Evolutionary conservation across 2,329 filamentous ascomycete species (phyloP), one percentile per base, ranked within the genome.

Genomic region (Aspergillus ochraceoroseus): DNA sequence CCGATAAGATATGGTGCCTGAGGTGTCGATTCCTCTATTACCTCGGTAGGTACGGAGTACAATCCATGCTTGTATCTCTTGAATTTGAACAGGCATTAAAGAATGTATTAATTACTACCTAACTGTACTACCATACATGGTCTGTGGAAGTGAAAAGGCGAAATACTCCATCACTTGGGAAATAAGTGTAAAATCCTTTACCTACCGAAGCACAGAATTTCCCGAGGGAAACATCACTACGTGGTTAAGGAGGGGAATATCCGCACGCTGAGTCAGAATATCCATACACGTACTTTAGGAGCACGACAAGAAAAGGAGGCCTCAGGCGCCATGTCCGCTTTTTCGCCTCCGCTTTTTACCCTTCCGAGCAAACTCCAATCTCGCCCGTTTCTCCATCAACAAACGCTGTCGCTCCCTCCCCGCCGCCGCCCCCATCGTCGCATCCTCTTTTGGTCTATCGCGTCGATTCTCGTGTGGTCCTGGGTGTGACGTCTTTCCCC

Each of bases 361-460:
- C 23, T 46, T 47, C 41, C 11, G 13, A 47, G 52, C 37, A 54
- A 54, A 56, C 48, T 51, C 50, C 44, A 53, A 53, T 51, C 40
- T 53, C 38, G 34, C 53, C 46, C 5, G 46, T 45, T 49, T 50
- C 49, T 52, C 48, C 51, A 56, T 56, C 44, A 49, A 41, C 46
- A 42, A 29, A 33, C 38, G 28, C 22, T 38, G 44, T 52, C 40
- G 42, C 43, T 46, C 46, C 34, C 32, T 44, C 40, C 44, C 46
- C 27, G 44, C 47, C 41, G 48, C 46, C 46, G 28, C 44, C 47
- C 41, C 49, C 46, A 38, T 45, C 43, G 32, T 43, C 41, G 39
- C 48, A 31, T 20, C 37, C 38, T 34, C 37, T 32, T 46, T 47
- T 38, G 25, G 29, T 38, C 36, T 37, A 31, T 42, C 39, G 45